phyloP scores from a whole-genome alignment of 148 eudicot species.

The Fagopyrum esculentum region DNA sequence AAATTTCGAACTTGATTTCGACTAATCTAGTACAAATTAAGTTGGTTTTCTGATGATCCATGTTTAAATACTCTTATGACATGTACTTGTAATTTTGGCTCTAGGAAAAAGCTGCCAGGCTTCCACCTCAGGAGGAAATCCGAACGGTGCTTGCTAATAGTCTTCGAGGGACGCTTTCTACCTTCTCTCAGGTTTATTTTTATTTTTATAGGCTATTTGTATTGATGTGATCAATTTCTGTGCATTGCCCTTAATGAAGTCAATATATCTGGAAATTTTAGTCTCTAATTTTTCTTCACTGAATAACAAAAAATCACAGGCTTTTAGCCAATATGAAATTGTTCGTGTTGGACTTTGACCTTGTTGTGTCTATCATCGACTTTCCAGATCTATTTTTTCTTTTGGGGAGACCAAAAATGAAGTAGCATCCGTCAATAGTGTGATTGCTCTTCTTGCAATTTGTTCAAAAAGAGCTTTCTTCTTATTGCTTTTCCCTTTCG shows the following conservation, averaged over 20 bases:
- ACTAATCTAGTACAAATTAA: neutral
- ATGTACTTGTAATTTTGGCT: neutral
- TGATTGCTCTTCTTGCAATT: no score
- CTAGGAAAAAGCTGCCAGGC: conserved; percentile 85
- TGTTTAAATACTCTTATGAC: neutral
- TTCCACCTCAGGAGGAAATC: conserved; percentile 65
- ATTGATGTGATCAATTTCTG: neutral
- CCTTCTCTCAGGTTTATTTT: conserved; percentile 65
- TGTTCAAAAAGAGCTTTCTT: no score
- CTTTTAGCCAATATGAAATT: neutral
- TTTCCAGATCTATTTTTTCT: no score
- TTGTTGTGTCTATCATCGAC: neutral
- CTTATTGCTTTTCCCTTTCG: no score
- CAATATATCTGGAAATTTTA: neutral
- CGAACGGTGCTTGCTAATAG: conserved; percentile 55
- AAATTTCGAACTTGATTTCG: neutral
- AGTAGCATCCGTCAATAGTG: no score
- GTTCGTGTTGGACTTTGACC: neutral
- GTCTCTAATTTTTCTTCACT: neutral
- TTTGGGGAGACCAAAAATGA: no score
- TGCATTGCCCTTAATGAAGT: neutral
- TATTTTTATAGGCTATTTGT: neutral
- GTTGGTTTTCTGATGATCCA: neutral
- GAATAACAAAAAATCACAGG: neutral
- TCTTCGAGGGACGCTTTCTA: conserved; percentile 75